These are phyloP conservation scores for Cetradonia linearis DNA, from an alignment of 495 filamentous ascomycete species.

Conservation along the genomic window DNA sequence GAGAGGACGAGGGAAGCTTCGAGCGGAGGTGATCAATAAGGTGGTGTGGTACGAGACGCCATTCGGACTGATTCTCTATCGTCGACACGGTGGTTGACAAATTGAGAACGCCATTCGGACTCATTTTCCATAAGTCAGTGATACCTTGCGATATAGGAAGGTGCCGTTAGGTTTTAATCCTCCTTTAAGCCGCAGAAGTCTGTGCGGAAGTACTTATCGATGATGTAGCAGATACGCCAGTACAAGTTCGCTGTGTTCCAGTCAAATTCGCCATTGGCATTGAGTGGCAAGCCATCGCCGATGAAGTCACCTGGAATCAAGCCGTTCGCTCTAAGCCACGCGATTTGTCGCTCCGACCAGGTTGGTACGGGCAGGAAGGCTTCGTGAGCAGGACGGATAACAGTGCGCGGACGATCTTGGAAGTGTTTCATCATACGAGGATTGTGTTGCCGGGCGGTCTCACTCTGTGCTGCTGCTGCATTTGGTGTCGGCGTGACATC, in stretches of 20 bases:
- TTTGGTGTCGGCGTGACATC: constrained; percentile 16
- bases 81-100: background rate
- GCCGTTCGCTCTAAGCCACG: constrained; percentile 51
- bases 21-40: no score
- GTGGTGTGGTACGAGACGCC: background rate
- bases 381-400: constrained; percentile 41
- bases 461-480: constrained; percentile 27
- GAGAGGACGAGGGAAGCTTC: no score
- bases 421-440: constrained; percentile 41
- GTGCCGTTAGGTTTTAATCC: constrained; percentile 23
- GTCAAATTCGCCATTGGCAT: constrained; percentile 73
- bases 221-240: constrained; percentile 53
- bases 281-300: constrained; percentile 63
- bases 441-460: constrained; percentile 22
- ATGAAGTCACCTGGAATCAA: constrained; percentile 74
- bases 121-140: background rate
- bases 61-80: background rate
- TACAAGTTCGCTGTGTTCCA: constrained; percentile 63
- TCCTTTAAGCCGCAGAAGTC: constrained; percentile 45
- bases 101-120: background rate
- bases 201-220: constrained; percentile 38
- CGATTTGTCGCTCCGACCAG: constrained; percentile 48
- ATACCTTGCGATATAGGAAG: background rate
- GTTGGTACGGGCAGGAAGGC: constrained; percentile 57
- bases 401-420: constrained; percentile 43